Conservation (phyloP, 2,329 filamentous ascomycete genomes). For the Pyrenophora graminea region DNA sequence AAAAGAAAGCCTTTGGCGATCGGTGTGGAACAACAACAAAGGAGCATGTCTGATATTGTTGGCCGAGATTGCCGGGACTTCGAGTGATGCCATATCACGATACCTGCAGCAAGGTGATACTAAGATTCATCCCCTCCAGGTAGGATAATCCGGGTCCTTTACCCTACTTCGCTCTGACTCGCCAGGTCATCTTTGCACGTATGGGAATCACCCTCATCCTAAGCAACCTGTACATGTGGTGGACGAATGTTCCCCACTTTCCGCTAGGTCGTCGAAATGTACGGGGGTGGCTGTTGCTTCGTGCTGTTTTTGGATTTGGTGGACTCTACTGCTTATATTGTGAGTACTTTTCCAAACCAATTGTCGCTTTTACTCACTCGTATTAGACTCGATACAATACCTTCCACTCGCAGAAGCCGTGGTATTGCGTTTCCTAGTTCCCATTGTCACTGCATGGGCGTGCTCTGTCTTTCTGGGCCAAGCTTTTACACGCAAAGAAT, state of each 20-base stretch:
- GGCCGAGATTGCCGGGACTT: slow-evolving; percentile 13
- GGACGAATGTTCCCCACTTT: slow-evolving; percentile 47
- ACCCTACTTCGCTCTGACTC: neutral
- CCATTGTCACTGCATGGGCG: slow-evolving; percentile 72
- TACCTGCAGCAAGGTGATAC: slow-evolving; percentile 16
- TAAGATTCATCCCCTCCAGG: slow-evolving; percentile 18
- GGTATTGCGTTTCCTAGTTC: slow-evolving; percentile 80
- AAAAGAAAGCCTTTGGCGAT: slow-evolving; percentile 11
- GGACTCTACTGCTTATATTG: no score
- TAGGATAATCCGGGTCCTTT: neutral
- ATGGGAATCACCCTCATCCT: slow-evolving; percentile 71
- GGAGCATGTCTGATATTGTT: slow-evolving; percentile 16
- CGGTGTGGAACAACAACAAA: slow-evolving; percentile 15
- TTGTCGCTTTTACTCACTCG: neutral
- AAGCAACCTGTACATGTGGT: slow-evolving; percentile 72
- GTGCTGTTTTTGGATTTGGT: no score
- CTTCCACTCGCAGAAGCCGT: slow-evolving; percentile 81
- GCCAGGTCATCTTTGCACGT: slow-evolving; percentile 71
- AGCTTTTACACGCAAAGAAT: slow-evolving; percentile 73
- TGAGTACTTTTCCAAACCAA: no score
- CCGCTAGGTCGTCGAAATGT: slow-evolving; percentile 17
- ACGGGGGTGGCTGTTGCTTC: slow-evolving; percentile 12
- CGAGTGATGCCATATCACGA: slow-evolving; percentile 18
- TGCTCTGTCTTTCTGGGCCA: slow-evolving; percentile 74
- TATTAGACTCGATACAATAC: slow-evolving; percentile 66